Base-by-base conservation (phyloP, 495 filamentous ascomycete genomes). In the Mycothermus thermophilus region DNA sequence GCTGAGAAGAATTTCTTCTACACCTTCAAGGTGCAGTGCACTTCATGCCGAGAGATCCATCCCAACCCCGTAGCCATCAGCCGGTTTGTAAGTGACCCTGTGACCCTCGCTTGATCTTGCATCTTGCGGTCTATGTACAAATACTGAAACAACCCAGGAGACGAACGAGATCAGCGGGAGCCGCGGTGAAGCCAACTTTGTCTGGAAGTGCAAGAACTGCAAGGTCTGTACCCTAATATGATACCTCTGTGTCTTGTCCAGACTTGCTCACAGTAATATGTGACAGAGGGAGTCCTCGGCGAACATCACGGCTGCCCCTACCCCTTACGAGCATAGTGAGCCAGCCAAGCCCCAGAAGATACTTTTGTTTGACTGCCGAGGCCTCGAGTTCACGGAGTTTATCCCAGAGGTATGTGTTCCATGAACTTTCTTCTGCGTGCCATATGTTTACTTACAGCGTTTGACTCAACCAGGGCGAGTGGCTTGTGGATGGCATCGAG, bases 201-300 rank as follows among this genome's bases (percentile, higher is more conserved):
- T 97, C 30, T 96, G 88, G 88, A 82, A 75, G 52, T 97, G 90
- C 68, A 93, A 84, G 55, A 79, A 83, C 44, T 97, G 84, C 72
- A 77, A 74, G 65, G 83, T 83, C 46, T 8, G 44, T 12, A 15
- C 30, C n/a, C n/a, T n/a, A n/a, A n/a, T n/a, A n/a, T n/a, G n/a
- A n/a, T n/a, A n/a, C n/a, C n/a, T n/a, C n/a, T n/a, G n/a, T n/a
- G n/a, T n/a, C n/a, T n/a, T n/a, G n/a, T n/a, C n/a, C n/a, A n/a
- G n/a, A n/a, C n/a, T n/a, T n/a, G n/a, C n/a, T n/a, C n/a, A n/a
- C n/a, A n/a, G n/a, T n/a, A n/a, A n/a, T n/a, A n/a, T n/a, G n/a
- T 9, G 32, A 8, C 28, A 74, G 71, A 59, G 71, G 38, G 71
- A 75, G 37, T 72, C 69, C 4, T 72, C 72, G 24, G 69, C 69